A percentile compares a stretch with the other conserved stretches of the same genome.
Evolutionary conservation across 2,329 filamentous ascomycete species (phyloP).

Genomic region (Aspergillus sp.): DNA sequence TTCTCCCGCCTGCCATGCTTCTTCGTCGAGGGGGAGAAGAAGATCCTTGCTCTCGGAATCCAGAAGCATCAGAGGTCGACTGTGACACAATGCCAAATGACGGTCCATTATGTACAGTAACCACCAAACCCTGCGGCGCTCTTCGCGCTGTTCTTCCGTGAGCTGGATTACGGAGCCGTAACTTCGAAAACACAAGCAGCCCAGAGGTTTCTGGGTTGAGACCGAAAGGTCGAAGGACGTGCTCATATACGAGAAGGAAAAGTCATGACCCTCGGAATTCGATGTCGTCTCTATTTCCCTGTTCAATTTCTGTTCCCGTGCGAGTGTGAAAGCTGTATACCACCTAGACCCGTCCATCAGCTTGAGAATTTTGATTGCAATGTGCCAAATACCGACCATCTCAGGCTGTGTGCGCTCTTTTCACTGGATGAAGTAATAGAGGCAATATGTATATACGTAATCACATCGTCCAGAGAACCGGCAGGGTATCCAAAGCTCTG

Average conservation of each 20-base stretch:
- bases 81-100: slow-evolving; percentile 88
- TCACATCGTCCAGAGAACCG: slow-evolving; percentile 80
- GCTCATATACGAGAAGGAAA: slow-evolving; percentile 32
- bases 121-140: slow-evolving; percentile 90
- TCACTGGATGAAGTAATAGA: slow-evolving; percentile 90
- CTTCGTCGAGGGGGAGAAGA: slow-evolving; percentile 83
- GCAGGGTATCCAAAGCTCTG: slow-evolving; percentile 50
- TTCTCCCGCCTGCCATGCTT: slow-evolving; percentile 79
- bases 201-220: slow-evolving; percentile 29
- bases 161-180: slow-evolving; percentile 33
- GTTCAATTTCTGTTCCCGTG: slow-evolving; percentile 81
- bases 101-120: slow-evolving; percentile 87
- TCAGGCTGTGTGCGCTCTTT: slow-evolving; percentile 84
- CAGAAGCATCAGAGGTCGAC: slow-evolving; percentile 80
- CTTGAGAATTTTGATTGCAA: background rate
- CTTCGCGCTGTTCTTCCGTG: slow-evolving; percentile 83
- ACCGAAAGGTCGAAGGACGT: slow-evolving; percentile 44
- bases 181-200: slow-evolving; percentile 34
- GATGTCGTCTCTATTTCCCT: slow-evolving; percentile 62
- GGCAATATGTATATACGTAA: slow-evolving; percentile 88
- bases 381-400: slow-evolving; percentile 57
- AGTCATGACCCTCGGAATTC: slow-evolving; percentile 28
- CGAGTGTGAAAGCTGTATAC: slow-evolving; percentile 90
- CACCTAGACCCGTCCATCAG: slow-evolving; percentile 48
- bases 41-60: slow-evolving; percentile 85